Evolutionary conservation across 306 rosid genomes (phyloP), one percentile per base, ranked within the genome.

Genomic region (Glycine tomentella): DNA sequence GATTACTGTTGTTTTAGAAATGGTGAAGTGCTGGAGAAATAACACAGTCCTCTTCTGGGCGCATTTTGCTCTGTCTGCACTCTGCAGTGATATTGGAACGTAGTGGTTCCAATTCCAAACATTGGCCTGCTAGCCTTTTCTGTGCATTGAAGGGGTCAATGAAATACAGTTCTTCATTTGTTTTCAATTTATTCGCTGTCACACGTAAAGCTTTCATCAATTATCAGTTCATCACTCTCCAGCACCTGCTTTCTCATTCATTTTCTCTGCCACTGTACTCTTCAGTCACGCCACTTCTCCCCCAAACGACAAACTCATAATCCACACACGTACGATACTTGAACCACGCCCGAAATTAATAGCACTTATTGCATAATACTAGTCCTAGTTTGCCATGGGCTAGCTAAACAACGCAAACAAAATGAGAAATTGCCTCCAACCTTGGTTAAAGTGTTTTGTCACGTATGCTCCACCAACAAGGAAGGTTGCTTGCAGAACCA

Each of bases 141-240:
- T 25, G 31, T 25, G 31, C 31, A 66, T 66, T 66, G 51, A 66
- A 66, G 50, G 72, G 72, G 14, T 66, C 72, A 66, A 42, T 42
- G 72, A 52, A 64, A 40, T 8, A 33, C 45, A 7, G 17, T 66
- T 14, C 51, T 66, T 66, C 51, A 44, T 42, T 67, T 67, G 9
- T 16, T 67, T 42, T 12, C n/a, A 16, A 15, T 42, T n/a, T 8
- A 67, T 67, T 67, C 53, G n/a, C 72, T 42, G 14, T 25, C 31
- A 25, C 31, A 25, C 31, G 31, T 44, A 14, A 67, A 25, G 31
- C 31, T 25, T 25, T 25, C 31, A 25, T 25, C 31, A 25, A 33
- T 25, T 25, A 33, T 12, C 66, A 17, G 0, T 58, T 3, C 20
- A 31, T 10, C 68, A 13, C 10, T 5, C 66, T 2, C 31, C 31